These are phyloP conservation scores for Trichoderma pleuroti DNA, from an alignment of 2,329 filamentous ascomycete species.

Conservation along the genomic window DNA sequence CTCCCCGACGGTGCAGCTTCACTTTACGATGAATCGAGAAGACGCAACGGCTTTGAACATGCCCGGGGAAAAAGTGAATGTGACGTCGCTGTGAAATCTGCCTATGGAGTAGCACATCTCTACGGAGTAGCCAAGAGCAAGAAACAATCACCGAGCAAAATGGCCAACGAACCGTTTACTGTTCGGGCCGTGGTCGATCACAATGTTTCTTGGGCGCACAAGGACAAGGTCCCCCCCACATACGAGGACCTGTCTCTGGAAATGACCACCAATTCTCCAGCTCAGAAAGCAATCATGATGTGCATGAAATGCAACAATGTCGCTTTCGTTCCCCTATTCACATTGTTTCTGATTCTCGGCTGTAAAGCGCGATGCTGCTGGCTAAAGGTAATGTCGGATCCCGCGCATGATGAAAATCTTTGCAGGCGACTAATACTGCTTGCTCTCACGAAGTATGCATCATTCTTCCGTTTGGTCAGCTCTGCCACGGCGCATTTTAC, in stretches of 20 bases:
- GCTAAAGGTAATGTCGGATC: neutral
- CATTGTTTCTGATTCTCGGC: neutral
- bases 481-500: neutral
- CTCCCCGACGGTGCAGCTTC: neutral
- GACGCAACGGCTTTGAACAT: neutral
- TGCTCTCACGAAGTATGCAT: neutral
- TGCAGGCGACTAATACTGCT: neutral
- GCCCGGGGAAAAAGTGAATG: neutral
- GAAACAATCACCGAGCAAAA: neutral
- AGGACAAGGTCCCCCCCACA: neutral
- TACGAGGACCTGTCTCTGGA: neutral
- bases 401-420: neutral
- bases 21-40: neutral
- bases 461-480: slow-evolving; percentile 9
- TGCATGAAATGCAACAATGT: neutral
- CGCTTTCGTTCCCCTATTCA: neutral
- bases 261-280: neutral
- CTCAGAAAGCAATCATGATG: neutral
- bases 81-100: neutral
- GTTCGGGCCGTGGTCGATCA: slow-evolving; percentile 9
- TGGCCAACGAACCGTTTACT: neutral
- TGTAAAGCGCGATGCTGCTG: neutral
- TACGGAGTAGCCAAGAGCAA: neutral
- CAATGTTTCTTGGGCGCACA: slow-evolving; percentile 3
- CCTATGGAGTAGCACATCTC: neutral